Evolutionary conservation across 306 rosid genomes (phyloP).

Genomic region (Albizia julibrissin): DNA sequence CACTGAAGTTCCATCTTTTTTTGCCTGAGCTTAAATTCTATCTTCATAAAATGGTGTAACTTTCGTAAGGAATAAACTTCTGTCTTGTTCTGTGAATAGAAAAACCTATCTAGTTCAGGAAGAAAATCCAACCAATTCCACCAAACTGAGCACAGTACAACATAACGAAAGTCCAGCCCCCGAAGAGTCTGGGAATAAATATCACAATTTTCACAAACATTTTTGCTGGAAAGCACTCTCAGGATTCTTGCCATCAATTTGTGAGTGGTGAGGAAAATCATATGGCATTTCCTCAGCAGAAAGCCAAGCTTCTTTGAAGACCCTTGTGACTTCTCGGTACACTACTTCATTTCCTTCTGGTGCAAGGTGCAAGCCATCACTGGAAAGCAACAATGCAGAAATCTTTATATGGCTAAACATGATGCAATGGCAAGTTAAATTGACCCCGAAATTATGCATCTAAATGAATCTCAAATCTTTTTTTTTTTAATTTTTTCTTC

Average conservation of each 20-base stretch:
- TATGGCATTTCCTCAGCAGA: constrained; percentile 64
- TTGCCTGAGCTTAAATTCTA: neutral
- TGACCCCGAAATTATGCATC: neutral
- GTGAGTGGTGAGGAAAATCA: constrained; percentile 87
- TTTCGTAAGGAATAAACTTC: neutral
- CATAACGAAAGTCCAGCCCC: constrained; percentile 4
- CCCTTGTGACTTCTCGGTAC: constrained; percentile 46
- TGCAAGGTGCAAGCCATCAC: constrained; percentile 91
- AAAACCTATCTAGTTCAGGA: constrained; percentile 14
- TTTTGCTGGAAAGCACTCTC: constrained; percentile 66
- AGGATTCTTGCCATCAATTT: constrained; percentile 62
- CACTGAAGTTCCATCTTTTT: neutral
- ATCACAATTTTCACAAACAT: constrained; percentile 51
- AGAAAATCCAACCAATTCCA: constrained; percentile 15
- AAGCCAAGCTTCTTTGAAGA: constrained; percentile 46
- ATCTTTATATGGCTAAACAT: constrained; percentile 16
- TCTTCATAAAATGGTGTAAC: neutral
- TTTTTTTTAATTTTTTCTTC: neutral
- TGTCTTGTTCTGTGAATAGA: neutral
- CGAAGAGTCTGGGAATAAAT: neutral
- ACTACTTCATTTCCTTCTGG: constrained; percentile 76
- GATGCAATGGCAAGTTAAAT: neutral
- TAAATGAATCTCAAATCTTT: neutral
- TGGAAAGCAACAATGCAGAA: constrained; percentile 34
- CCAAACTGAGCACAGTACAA: constrained; percentile 21